phyloP scores from a whole-genome alignment of 2,329 filamentous ascomycete genomes.

The Paraconiothyrium sp. region DNA sequence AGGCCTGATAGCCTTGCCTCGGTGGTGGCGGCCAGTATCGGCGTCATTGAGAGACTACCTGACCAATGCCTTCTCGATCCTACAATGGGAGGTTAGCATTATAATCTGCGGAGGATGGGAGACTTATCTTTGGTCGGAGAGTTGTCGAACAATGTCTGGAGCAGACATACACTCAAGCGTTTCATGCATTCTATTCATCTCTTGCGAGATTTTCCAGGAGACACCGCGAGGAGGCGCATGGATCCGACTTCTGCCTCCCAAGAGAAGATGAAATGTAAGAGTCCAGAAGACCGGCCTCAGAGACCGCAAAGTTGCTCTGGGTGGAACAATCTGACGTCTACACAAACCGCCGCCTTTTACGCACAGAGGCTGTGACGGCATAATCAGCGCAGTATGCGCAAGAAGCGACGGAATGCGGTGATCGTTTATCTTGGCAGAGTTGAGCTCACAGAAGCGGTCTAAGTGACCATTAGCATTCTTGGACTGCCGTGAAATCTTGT shows the following conservation, averaged over 20 bases:
- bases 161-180: neutral
- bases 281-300: neutral
- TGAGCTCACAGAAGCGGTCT: neutral
- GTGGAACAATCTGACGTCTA: neutral
- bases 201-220: neutral
- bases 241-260: neutral
- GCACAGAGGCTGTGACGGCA: neutral
- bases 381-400: too few species aligned
- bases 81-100: neutral
- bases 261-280: neutral
- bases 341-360: neutral
- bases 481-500: neutral
- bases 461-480: neutral
- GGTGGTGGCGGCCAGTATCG: neutral
- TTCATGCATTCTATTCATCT: neutral
- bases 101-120: neutral
- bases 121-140: neutral
- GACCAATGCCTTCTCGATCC: neutral
- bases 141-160: neutral
- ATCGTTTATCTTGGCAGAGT: neutral
- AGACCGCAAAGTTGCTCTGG: neutral
- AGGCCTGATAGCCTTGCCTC: neutral
- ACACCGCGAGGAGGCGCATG: neutral
- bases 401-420: neutral
- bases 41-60: neutral